A percentile compares a stretch with the other conserved stretches of the same genome.
These are phyloP conservation scores for Borealophlyctis nickersoniae DNA, from an alignment of 192 early-diverging fungal species.

Conservation along the genomic window DNA sequence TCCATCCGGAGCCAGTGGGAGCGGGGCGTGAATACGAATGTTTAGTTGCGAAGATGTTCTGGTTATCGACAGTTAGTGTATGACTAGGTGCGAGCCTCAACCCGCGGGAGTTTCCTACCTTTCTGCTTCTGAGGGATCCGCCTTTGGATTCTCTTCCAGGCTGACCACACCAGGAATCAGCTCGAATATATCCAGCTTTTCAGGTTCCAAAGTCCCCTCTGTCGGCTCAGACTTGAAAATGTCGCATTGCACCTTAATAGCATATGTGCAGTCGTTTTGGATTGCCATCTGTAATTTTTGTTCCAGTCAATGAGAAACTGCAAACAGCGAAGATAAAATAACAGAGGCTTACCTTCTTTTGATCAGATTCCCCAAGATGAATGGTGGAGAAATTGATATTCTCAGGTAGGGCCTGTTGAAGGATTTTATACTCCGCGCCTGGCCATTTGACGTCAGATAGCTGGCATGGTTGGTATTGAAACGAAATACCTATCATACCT, in stretches of 20 bases:
- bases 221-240: conserved; percentile 5
- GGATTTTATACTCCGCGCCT: conserved; percentile 41
- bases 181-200: background rate
- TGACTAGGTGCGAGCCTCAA: too few species aligned
- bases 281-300: background rate
- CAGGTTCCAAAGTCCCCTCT: background rate
- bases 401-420: conserved; percentile 29
- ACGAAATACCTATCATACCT: conserved; percentile 10
- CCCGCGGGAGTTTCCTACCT: background rate
- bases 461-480: background rate
- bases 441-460: background rate
- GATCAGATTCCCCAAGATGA: conserved; percentile 18
- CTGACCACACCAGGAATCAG: background rate
- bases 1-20: conserved; percentile 16
- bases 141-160: background rate
- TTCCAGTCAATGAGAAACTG: background rate
- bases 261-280: conserved; percentile 29
- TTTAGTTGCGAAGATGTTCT: conserved; percentile 11
- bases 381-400: conserved; percentile 36
- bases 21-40: conserved; percentile 19
- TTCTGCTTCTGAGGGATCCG: background rate
- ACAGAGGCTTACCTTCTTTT: background rate
- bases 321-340: background rate
- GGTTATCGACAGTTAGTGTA: background rate
- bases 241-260: conserved; percentile 3